Base-by-base conservation (phyloP, 306 rosid species). In the Luffa acutangula region DNA sequence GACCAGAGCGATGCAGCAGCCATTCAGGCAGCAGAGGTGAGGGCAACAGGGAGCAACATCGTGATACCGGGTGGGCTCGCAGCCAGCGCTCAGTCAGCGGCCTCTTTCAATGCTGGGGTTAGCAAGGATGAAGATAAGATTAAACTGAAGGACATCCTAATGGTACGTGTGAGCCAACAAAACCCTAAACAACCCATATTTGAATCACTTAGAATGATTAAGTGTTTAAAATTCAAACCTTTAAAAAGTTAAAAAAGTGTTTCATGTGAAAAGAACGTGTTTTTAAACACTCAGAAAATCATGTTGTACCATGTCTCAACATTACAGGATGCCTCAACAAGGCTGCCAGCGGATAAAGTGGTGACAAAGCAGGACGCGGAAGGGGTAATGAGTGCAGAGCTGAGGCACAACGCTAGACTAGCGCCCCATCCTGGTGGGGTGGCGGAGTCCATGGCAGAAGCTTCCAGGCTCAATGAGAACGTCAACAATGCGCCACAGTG, bases 1-100 rank as follows among this genome's bases (percentile, higher is more conserved):
- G 93, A 88, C 7, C 86, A 85, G 82, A 82, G 89, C 42, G 93
- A 92, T 9, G 98, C 93, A 0, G 87, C 92, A 0, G 97, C 97
- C 0, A 88, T 94, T 77, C 92, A 89, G 67, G 97, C 93, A 0
- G 98, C 92, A 2, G 96, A 91, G 86, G 86, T 85, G 52, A 89
- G 94, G 63, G 93, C 89, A 0, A 92, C 90, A 0, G 89, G 96
- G 15, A 88, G 78, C 33, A 87, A 78, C 62, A 87, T 56, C 2
- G 52, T 88, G 18, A 7, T 41, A 12, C 90, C 96, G 0, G 93
- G 92, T 2, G 97, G 98, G 20, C 71, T 90, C 1, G 89, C 91
- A 0, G 81, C 92, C 3, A 74, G 75, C 7, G 93, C 97, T 42
- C 93, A 92, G 82, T 89, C 88, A 0, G 98, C 92, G 0, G 95